Percentiles rank a stretch among this genome's conserved stretches.
These are phyloP conservation scores for Solanum infundibuliforme DNA, from an alignment of 257 asterid genomes.

Conservation along the genomic window DNA sequence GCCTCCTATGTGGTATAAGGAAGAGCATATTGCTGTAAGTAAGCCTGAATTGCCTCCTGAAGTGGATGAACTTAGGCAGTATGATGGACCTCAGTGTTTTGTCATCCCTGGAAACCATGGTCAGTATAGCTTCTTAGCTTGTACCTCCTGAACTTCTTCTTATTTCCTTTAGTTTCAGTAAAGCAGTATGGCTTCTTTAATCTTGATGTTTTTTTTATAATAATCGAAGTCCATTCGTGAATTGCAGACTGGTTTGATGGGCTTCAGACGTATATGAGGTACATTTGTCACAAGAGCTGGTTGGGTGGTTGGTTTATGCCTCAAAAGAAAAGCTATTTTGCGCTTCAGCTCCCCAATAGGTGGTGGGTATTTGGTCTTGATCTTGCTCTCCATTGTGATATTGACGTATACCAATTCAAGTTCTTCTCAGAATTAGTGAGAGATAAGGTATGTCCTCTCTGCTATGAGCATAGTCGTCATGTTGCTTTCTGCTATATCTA, in stretches of 20 bases:
- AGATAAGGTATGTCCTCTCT: slow-evolving; percentile 61
- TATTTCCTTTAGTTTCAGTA: background rate
- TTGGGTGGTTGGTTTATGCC: slow-evolving; percentile 99
- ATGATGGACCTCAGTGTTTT: slow-evolving; percentile 93
- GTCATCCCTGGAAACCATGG: slow-evolving; percentile 99
- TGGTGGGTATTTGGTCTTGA: slow-evolving; percentile 99
- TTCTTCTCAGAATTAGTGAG: slow-evolving; percentile 77
- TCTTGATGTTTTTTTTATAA: background rate
- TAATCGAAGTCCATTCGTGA: background rate
- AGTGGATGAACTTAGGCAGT: slow-evolving; percentile 48
- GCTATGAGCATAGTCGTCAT: background rate
- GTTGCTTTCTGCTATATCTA: background rate
- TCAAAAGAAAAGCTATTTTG: slow-evolving; percentile 94
- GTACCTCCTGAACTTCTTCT: background rate
- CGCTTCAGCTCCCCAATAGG: slow-evolving; percentile 88
- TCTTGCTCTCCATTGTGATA: slow-evolving; percentile 91
- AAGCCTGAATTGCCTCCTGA: slow-evolving; percentile 89
- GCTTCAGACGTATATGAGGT: slow-evolving; percentile 97
- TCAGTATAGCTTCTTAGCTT: slow-evolving; percentile 18
- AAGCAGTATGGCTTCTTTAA: background rate
- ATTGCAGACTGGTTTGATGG: slow-evolving; percentile 98
- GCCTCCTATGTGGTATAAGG: slow-evolving; percentile 82
- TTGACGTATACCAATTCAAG: slow-evolving; percentile 90
- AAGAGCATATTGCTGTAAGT: slow-evolving; percentile 78
- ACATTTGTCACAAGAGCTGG: slow-evolving; percentile 97